Base-by-base conservation (phyloP, 208 protist species). In the Trypanosomatidae sp. region DNA sequence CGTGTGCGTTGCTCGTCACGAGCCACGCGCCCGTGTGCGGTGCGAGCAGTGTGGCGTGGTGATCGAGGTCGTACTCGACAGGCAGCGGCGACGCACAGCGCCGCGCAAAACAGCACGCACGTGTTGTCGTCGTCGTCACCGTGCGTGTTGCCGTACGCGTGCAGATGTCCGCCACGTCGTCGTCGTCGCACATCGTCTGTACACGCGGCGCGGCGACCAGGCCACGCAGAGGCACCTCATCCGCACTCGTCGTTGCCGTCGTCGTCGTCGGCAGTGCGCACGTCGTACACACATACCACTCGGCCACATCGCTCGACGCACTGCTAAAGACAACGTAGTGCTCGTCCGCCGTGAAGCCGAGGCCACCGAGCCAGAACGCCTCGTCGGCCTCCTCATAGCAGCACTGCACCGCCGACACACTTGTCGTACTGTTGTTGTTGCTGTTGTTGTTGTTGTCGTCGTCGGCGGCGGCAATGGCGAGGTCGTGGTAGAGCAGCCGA, bases 321-420 rank as follows among this genome's bases (percentile, higher is more conserved):
- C 57, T 61, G 22, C 46, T 50, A 43, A 82, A 87, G 19, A 66
- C 45, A 6, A 71, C 32, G 57, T 61, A 87, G 11, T 28, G 26
- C 5, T 66, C 59, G 54, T 87, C 71, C 5, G 56, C 64, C 18
- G 66, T 73, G 51, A 67, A 79, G 42, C 33, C 37, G 18, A 80
- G 26, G 1, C 57, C 48, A 35, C 61, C 55, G 21, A 79, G 44
- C 66, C 71, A 87, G 47, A 77, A 82, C 19, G 56, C 48, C 50
- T 81, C 71, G 43, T 81, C 61, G 6, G 40, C 28, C 43, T 82
- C 71, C 40, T 87, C 69, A 27, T 66, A 87, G 40, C 67, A 77
- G 30, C n/a, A 87, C 49, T 19, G 65, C 41, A 11, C 60, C 58
- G 15, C 58, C 43, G 13, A 43, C 40, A 11, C 38, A 25, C 11